These are phyloP conservation scores for Cercospora sp. DNA, from an alignment of 2,329 filamentous ascomycete genomes.

Conservation along the genomic window DNA sequence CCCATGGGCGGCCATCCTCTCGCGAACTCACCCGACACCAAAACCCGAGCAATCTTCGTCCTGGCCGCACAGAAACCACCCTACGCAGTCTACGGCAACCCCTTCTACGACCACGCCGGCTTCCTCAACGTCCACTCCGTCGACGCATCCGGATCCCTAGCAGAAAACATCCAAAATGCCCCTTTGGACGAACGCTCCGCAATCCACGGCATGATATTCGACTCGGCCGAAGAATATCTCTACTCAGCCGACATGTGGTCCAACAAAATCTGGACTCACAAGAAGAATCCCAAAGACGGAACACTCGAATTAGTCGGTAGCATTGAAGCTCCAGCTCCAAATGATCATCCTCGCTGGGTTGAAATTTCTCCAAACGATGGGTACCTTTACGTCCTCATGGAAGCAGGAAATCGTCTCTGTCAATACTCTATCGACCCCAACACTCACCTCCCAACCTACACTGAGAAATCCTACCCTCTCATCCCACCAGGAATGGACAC, in stretches of 20 bases:
- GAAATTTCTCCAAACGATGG: constrained; percentile 75
- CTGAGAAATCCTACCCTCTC: constrained; percentile 71
- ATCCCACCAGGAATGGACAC: constrained; percentile 68
- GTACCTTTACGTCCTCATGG: constrained; percentile 85
- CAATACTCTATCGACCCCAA: constrained; percentile 76
- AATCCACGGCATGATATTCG: constrained; percentile 81
- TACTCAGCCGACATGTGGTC: constrained; percentile 77
- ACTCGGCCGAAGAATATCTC: constrained; percentile 69
- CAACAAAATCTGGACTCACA: constrained; percentile 83
- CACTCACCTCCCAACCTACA: constrained; percentile 76
- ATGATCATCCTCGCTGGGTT: constrained; percentile 85
- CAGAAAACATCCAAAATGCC: constrained; percentile 69
- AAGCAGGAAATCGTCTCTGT: constrained; percentile 80
- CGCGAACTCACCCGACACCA: constrained; percentile 68
- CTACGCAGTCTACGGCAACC: constrained; percentile 83
- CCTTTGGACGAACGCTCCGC: constrained; percentile 68
- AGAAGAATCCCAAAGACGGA: constrained; percentile 58
- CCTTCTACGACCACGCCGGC: constrained; percentile 83
- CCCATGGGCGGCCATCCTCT: constrained; percentile 71
- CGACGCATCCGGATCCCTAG: constrained; percentile 57
- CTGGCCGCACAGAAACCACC: constrained; percentile 75
- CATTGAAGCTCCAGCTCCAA: constrained; percentile 67
- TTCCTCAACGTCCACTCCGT: constrained; percentile 75
- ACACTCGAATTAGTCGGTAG: constrained; percentile 68
- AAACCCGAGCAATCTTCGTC: constrained; percentile 86